A percentile compares a stretch with the other conserved stretches of the same genome.
phyloP scores from a whole-genome alignment of 2,329 filamentous ascomycete genomes.

The Trematosphaeria pertusa region DNA sequence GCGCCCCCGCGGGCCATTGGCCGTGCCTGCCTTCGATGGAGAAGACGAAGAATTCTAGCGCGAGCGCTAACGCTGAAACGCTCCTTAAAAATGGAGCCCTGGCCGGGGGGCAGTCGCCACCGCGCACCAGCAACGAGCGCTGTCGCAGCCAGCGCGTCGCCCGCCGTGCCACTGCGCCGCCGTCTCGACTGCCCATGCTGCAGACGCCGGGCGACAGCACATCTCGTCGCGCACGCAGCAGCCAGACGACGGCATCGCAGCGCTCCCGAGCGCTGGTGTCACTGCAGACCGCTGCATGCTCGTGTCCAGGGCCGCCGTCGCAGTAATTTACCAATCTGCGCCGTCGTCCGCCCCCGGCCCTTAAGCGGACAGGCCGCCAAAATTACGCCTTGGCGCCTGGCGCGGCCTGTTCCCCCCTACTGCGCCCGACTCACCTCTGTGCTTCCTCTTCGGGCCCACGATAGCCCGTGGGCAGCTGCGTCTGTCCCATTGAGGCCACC shows the following conservation, averaged over 20 bases:
- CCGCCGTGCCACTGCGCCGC: neutral
- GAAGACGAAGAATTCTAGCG: conserved; percentile 30
- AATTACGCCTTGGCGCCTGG: conserved; percentile 12
- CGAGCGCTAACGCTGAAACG: conserved; percentile 9
- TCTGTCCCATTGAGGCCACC: neutral
- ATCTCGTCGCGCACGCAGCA: too few species aligned
- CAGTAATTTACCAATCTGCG: conserved; percentile 6
- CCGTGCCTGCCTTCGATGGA: conserved; percentile 10
- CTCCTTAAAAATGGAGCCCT: conserved; percentile 8
- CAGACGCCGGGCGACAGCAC: too few species aligned
- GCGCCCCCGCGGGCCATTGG: conserved; percentile 4
- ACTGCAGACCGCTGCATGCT: conserved; percentile 14
- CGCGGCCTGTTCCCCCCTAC: conserved; percentile 16
- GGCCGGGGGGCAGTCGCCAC: conserved; percentile 1
- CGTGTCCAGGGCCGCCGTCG: conserved; percentile 4
- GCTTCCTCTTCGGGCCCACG: neutral
- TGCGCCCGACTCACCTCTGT: neutral
- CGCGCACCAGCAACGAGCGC: neutral
- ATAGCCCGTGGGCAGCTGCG: too few species aligned
- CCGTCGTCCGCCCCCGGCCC: conserved; percentile 22
- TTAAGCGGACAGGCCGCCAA: conserved; percentile 14
- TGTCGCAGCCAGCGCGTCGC: conserved; percentile 2
- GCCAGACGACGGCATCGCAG: too few species aligned
- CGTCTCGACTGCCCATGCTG: too few species aligned
- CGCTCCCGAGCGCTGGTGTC: too few species aligned